A percentile compares a stretch with the other conserved stretches of the same genome.
Conservation (phyloP, 2,329 filamentous ascomycete species). For the Talaromyces atroroseus region DNA sequence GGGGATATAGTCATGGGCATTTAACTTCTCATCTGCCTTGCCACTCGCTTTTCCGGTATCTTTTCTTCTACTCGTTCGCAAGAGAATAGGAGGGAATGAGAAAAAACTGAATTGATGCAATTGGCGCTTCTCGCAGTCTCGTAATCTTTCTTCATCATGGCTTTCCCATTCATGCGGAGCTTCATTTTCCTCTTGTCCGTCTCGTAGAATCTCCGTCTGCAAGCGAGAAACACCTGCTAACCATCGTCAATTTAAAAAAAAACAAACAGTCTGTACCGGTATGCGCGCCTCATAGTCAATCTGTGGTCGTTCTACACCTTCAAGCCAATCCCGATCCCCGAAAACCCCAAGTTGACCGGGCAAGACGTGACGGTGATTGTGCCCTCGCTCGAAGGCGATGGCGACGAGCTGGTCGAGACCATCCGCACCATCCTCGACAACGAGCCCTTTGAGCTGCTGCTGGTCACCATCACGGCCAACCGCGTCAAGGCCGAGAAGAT, state of each 20-base stretch:
- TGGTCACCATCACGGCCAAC: slow-evolving; percentile 83
- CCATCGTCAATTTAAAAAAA: neutral
- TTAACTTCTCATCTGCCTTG: no score
- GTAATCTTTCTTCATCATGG: slow-evolving; percentile 20
- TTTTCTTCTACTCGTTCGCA: no score
- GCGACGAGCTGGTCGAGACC: slow-evolving; percentile 76
- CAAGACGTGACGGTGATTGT: slow-evolving; percentile 91
- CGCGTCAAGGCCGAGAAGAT: slow-evolving; percentile 62
- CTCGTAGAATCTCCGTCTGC: slow-evolving; percentile 1
- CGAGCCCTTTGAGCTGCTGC: slow-evolving; percentile 63
- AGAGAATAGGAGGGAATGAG: no score
- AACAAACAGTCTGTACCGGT: slow-evolving; percentile 71
- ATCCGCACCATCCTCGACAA: slow-evolving; percentile 55
- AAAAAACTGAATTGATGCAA: no score
- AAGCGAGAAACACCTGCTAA: neutral
- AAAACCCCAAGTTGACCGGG: slow-evolving; percentile 70
- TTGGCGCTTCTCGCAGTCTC: no score
- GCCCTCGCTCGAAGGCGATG: slow-evolving; percentile 82
- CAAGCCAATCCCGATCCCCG: slow-evolving; percentile 74
- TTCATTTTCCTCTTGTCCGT: slow-evolving; percentile 41
- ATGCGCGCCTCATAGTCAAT: slow-evolving; percentile 79
- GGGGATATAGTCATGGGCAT: no score
- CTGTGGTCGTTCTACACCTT: slow-evolving; percentile 81
- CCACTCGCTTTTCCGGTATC: no score
- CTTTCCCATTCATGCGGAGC: slow-evolving; percentile 34